Base-by-base conservation (phyloP, 2,329 filamentous ascomycete species). In the Claviceps fusiformis region DNA sequence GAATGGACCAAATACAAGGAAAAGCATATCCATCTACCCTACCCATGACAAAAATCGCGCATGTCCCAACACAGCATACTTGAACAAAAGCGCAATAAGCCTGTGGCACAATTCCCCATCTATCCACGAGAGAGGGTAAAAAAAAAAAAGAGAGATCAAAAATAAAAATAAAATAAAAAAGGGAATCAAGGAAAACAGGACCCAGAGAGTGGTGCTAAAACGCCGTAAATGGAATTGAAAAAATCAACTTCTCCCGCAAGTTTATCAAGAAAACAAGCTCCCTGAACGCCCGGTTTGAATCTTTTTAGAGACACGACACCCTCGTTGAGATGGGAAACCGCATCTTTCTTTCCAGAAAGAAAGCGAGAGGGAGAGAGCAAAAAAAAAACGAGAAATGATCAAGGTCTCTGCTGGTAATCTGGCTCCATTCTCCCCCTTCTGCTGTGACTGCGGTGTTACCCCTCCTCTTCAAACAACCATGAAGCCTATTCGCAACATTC, bases 381-480 rank as follows among this genome's bases (percentile, higher is more conserved):
- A 6, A 6, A 6, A 41, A 48, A 15, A 33, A 5, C 24, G 24
- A 2, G 24, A 24, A 24, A 24, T 24, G 24, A 24, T 24, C 24
- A 57, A 63, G 50, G 62, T 59, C 39, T 57, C 60, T 51, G 58
- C 55, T 50, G 58, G 47, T 56, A 60, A 59, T 51, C 54, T 48
- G 48, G 60, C 47, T 8, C 56, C 48, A 41, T 64, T 68, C 19
- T 75, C 71, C 2, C 68, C 61, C 59, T 77, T 73, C 55, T 69
- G 62, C 59, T 76, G 74, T 24, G 24, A 24, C 24, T 24, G 24
- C 24, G 24, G 24, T 33, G 31, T 9, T 33, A 9, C 31, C 31
- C 31, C 31, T 33, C 31, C 53, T 81, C 79, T 19, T 81, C 78
- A 2, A 74, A 73, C 8, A 73, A 70, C 54, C 73, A 70, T 41